These are phyloP conservation scores for Boletus rufocinnamomeus DNA, from an alignment of 768 basidiomycete genomes.

Conservation along the genomic window DNA sequence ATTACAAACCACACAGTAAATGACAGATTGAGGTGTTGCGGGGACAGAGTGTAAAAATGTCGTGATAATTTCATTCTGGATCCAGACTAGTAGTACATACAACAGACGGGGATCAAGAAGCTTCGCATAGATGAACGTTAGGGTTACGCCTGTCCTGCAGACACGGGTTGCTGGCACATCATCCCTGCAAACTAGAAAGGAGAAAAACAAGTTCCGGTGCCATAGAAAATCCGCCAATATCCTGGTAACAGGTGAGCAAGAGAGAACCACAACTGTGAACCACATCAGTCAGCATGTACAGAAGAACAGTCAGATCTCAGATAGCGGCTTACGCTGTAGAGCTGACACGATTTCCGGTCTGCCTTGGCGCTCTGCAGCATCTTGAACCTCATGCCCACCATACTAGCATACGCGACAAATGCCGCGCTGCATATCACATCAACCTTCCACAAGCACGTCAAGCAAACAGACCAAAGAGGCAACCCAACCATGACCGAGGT, in stretches of 20 bases:
- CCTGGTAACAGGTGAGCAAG: constrained; percentile 33
- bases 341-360: constrained; percentile 31
- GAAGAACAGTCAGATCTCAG: background rate
- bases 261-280: constrained; percentile 34
- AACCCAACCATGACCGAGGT: constrained; percentile 29
- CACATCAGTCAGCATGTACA: background rate
- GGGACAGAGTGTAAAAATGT: background rate
- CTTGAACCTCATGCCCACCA: constrained; percentile 32
- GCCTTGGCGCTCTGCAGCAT: constrained; percentile 23
- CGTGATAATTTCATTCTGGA: background rate
- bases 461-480: constrained; percentile 34
- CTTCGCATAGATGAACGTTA: background rate
- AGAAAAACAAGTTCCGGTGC: constrained; percentile 11
- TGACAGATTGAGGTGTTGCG: background rate
- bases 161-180: constrained; percentile 12
- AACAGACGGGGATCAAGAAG: constrained; percentile 1
- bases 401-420: constrained; percentile 28
- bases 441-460: constrained; percentile 30
- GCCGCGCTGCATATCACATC: constrained; percentile 29
- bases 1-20: background rate
- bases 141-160: constrained; percentile 10
- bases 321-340: constrained; percentile 35
- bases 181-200: constrained; percentile 4
- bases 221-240: constrained; percentile 33
- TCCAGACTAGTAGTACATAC: constrained; percentile 19